Conservation (phyloP, 352 stramenopile genomes). For the Pythium oligandrum region DNA sequence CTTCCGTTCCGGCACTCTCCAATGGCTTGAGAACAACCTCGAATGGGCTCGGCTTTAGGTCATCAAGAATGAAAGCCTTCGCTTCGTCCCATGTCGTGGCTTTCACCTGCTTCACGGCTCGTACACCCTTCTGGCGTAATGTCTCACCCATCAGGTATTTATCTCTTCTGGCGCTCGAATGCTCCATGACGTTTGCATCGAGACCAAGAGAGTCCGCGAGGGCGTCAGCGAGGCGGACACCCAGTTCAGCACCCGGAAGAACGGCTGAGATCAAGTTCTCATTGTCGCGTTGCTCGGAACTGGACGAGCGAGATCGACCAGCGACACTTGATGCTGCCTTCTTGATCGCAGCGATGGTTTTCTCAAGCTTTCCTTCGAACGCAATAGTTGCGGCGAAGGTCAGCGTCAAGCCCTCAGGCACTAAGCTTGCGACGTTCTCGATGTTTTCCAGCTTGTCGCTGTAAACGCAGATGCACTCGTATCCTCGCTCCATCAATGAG, state of each 20-base stretch:
- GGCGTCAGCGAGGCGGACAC: slow-evolving; percentile 89
- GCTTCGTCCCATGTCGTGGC: slow-evolving; percentile 72
- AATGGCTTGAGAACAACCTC: slow-evolving; percentile 91
- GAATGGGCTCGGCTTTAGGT: slow-evolving; percentile 60
- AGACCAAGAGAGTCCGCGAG: slow-evolving; percentile 85
- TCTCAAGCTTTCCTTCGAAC: slow-evolving; percentile 44
- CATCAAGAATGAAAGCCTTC: slow-evolving; percentile 60
- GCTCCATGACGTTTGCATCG: slow-evolving; percentile 75
- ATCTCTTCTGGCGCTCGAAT: slow-evolving; percentile 63
- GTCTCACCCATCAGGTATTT: slow-evolving; percentile 89
- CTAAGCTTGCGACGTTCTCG: slow-evolving; percentile 68
- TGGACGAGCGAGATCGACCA: not conserved
- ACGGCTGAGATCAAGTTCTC: slow-evolving; percentile 74
- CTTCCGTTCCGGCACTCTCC: slow-evolving; percentile 68
- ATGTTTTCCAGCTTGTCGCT: slow-evolving; percentile 82
- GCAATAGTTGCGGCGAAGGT: slow-evolving; percentile 75
- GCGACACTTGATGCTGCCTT: slow-evolving; percentile 30
- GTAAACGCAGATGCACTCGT: slow-evolving; percentile 87
- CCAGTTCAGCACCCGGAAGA: slow-evolving; percentile 90
- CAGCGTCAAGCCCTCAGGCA: slow-evolving; percentile 71
- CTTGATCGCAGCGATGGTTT: slow-evolving; percentile 44
- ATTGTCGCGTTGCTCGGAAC: slow-evolving; percentile 2
- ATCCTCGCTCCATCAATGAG: slow-evolving; percentile 85
- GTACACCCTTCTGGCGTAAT: slow-evolving; percentile 67
- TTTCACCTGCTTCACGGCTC: slow-evolving; percentile 89